Conservation (phyloP, 805 yeast species). For the Wickerhamomyces xylosicus region DNA sequence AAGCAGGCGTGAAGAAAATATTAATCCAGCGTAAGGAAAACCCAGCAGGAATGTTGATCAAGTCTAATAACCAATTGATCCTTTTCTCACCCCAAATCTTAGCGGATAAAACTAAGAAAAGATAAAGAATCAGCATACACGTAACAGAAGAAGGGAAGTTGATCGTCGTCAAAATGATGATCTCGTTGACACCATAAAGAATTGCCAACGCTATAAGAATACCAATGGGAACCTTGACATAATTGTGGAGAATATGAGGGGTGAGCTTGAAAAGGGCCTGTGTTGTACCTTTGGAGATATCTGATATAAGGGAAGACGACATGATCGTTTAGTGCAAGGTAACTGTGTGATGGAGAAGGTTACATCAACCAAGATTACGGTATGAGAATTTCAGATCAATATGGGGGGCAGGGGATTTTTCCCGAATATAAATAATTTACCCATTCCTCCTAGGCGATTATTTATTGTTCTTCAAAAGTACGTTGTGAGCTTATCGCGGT, state of each 20-base stretch:
- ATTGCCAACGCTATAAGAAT: constrained; percentile 11
- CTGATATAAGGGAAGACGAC: background rate
- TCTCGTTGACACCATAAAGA: constrained; percentile 18
- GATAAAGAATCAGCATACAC: constrained; percentile 52
- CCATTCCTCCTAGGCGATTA: no score
- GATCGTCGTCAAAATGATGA: constrained; percentile 22
- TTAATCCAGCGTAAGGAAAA: constrained; percentile 71
- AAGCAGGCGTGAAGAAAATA: constrained; percentile 69
- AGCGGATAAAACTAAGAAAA: constrained; percentile 30
- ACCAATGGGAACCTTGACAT: constrained; percentile 17
- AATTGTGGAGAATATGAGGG: constrained; percentile 13
- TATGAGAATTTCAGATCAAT: no score
- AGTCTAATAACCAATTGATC: constrained; percentile 17
- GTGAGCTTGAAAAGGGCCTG: constrained; percentile 13
- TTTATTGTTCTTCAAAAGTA: no score
- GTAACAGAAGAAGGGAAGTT: constrained; percentile 64
- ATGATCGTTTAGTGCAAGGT: background rate
- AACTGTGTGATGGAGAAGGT: no score
- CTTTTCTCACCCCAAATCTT: constrained; percentile 24
- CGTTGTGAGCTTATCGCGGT: no score
- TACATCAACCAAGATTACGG: no score
- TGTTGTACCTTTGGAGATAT: background rate
- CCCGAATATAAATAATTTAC: no score
- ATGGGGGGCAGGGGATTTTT: no score
- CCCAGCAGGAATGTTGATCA: constrained; percentile 53